Evolutionary conservation across 805 yeast species (phyloP).

Genomic region (Saccharomycopsis vini): DNA sequence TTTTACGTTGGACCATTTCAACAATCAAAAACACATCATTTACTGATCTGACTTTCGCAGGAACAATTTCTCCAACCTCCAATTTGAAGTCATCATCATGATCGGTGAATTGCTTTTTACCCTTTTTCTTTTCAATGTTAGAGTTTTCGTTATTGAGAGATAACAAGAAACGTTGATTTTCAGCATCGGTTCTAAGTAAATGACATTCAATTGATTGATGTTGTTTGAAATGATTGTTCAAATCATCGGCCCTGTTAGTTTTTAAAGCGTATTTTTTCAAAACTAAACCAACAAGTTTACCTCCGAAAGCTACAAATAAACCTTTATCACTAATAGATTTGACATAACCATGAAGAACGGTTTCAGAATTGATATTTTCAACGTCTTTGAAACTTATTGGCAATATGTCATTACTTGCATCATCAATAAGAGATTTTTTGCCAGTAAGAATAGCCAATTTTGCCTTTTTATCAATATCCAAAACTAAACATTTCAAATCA

Average conservation of each 20-base stretch:
- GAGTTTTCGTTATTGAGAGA: constrained; percentile 35
- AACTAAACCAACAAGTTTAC: constrained; percentile 73
- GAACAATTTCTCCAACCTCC: constrained; percentile 43
- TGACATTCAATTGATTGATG: constrained; percentile 67
- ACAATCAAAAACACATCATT: constrained; percentile 54
- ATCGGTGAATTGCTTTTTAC: constrained; percentile 31
- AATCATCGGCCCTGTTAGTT: constrained; percentile 42
- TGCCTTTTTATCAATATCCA: constrained; percentile 56
- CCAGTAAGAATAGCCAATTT: constrained; percentile 54
- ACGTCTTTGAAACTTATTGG: constrained; percentile 59
- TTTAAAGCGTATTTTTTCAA: constrained; percentile 63
- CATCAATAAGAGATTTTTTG: constrained; percentile 59
- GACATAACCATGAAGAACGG: constrained; percentile 61
- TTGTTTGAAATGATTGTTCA: constrained; percentile 43
- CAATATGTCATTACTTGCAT: constrained; percentile 42
- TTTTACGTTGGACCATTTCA: constrained; percentile 54
- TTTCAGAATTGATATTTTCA: constrained; percentile 27
- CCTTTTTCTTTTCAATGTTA: constrained; percentile 19
- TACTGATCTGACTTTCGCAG: constrained; percentile 55
- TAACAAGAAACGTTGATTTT: constrained; percentile 60
- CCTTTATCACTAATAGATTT: constrained; percentile 75
- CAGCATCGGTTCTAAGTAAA: constrained; percentile 60
- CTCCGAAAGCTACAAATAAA: constrained; percentile 73
- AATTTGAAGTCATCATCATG: constrained; percentile 43
- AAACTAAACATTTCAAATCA: constrained; percentile 46